Conservation (phyloP, 2,329 filamentous ascomycete genomes). For the Teratosphaeriaceae sp. region DNA sequence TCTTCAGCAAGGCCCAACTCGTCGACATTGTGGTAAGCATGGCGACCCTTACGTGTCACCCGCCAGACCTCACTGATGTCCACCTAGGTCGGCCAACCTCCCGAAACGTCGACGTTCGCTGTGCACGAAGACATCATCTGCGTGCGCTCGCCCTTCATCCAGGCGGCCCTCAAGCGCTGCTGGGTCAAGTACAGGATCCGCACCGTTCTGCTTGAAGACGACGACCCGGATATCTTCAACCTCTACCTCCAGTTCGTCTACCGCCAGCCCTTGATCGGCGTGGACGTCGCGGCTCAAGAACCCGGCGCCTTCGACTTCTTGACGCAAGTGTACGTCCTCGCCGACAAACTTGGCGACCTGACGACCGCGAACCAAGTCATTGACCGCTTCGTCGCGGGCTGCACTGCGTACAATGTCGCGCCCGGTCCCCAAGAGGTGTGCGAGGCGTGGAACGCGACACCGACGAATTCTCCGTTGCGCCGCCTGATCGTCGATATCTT, state of each 20-base stretch:
- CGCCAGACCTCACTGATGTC: too few species aligned
- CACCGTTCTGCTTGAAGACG: not conserved
- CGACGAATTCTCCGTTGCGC: not conserved
- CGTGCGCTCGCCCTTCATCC: not conserved
- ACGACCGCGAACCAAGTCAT: conserved; percentile 1
- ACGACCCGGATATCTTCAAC: not conserved
- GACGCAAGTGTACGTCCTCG: not conserved
- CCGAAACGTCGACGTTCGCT: not conserved
- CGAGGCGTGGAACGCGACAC: not conserved
- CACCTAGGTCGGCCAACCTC: too few species aligned
- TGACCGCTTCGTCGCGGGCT: not conserved
- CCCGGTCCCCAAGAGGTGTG: not conserved
- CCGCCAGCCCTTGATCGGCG: not conserved
- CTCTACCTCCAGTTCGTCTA: not conserved
- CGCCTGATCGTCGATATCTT: not conserved
- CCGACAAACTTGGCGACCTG: conserved; percentile 5
- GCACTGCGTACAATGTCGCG: not conserved
- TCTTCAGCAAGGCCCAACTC: too few species aligned
- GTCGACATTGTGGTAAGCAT: too few species aligned
- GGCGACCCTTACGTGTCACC: too few species aligned
- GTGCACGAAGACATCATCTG: not conserved
- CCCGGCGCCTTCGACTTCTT: not conserved
- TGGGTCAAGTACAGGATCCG: not conserved
- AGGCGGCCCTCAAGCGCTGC: not conserved
- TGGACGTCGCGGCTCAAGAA: not conserved